A percentile compares a stretch with the other conserved stretches of the same genome.
Conservation (phyloP, 148 eudicot genomes). For the Cornus suecica region DNA sequence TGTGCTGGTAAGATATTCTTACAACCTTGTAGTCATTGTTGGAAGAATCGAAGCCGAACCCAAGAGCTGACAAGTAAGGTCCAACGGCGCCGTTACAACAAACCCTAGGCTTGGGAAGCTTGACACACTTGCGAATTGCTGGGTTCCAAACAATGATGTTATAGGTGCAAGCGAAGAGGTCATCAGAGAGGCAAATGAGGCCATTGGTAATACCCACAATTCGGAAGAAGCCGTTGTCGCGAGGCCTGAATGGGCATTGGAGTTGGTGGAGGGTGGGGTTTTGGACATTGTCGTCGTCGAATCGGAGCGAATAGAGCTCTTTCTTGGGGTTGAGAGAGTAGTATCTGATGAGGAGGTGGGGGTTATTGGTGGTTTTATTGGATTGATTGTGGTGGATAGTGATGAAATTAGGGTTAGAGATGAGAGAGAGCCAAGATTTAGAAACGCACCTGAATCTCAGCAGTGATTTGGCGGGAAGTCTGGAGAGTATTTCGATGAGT, state of each 20-base stretch:
- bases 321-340: neutral
- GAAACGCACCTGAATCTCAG: neutral
- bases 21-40: constrained; percentile 5
- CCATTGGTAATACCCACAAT: neutral
- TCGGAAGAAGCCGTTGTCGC: neutral
- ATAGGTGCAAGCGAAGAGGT: neutral
- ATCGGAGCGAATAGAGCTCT: neutral
- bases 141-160: constrained; percentile 5
- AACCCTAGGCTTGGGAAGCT: neutral
- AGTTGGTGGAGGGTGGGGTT: neutral
- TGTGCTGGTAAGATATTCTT: neutral
- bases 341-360: neutral
- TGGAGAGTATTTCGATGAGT: neutral
- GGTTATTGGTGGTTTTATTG: neutral
- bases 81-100: neutral
- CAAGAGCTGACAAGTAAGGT: constrained; percentile 1
- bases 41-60: neutral
- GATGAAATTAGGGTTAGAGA: neutral
- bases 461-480: neutral
- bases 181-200: constrained; percentile 6
- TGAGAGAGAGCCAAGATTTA: neutral
- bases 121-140: neutral
- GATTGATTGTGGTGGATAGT: neutral
- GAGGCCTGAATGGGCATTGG: neutral
- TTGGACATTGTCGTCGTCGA: constrained; percentile 3